Evolutionary conservation across 495 filamentous ascomycete species (phyloP).

Genomic region (Elasticomyces elasticus): DNA sequence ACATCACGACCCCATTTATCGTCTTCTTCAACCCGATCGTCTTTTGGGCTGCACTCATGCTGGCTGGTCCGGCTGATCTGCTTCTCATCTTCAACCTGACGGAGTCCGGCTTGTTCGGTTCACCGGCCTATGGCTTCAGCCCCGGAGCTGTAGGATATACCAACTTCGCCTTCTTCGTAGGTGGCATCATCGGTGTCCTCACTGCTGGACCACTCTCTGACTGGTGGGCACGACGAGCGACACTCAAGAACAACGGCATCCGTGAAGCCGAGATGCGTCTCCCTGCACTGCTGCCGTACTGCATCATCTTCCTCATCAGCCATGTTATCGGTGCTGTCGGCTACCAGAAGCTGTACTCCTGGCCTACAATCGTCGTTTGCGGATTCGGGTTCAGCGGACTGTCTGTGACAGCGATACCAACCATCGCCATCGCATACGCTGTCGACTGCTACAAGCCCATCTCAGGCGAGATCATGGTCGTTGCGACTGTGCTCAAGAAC

Average conservation of each 20-base stretch:
- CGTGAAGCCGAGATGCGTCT: conserved; percentile 58
- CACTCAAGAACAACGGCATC: conserved; percentile 47
- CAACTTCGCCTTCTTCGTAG: conserved; percentile 33
- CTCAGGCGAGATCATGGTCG: conserved; percentile 49
- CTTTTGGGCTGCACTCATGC: conserved; percentile 47
- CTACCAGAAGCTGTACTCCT: conserved; percentile 46
- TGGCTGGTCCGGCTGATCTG: conserved; percentile 50
- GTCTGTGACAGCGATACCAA: conserved; percentile 45
- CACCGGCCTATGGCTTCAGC: conserved; percentile 48
- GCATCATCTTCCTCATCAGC: conserved; percentile 42
- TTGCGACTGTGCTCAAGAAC: conserved; percentile 54
- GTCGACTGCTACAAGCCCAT: conserved; percentile 55
- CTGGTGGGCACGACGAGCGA: conserved; percentile 45
- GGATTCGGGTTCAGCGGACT: conserved; percentile 47
- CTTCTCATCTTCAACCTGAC: conserved; percentile 54
- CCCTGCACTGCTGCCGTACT: conserved; percentile 44
- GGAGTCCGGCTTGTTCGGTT: conserved; percentile 46
- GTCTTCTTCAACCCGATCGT: conserved; percentile 52
- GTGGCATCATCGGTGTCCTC: conserved; percentile 40
- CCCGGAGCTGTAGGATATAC: conserved; percentile 36
- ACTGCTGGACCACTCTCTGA: conserved; percentile 50
- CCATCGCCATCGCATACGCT: conserved; percentile 39
- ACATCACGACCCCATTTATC: conserved; percentile 42
- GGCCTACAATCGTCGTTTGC: conserved; percentile 41
- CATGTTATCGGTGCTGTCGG: conserved; percentile 47